Evolutionary conservation across 2,329 filamentous ascomycete species (phyloP).

Genomic region (Cercospora sp.): DNA sequence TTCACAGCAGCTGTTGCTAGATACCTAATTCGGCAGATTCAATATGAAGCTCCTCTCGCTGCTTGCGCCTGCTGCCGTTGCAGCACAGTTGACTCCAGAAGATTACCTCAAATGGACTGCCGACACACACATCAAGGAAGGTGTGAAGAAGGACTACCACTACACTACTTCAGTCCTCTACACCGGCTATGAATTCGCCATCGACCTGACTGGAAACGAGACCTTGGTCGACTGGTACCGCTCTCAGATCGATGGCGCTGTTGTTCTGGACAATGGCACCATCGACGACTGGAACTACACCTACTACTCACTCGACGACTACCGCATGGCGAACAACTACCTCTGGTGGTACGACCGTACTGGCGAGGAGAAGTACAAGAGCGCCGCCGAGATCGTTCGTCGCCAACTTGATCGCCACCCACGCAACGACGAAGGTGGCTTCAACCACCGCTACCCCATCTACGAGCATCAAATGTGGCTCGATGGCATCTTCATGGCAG

Average conservation of each 20-base stretch:
- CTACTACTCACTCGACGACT: constrained; percentile 47
- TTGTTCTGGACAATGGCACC: constrained; percentile 52
- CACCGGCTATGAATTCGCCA: constrained; percentile 23
- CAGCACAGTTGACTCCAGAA: constrained; percentile 18
- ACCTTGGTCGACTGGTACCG: constrained; percentile 26
- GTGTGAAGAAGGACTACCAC: constrained; percentile 22
- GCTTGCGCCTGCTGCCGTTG: constrained; percentile 3
- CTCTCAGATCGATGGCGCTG: constrained; percentile 40
- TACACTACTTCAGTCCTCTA: constrained; percentile 26
- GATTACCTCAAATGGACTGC: constrained; percentile 23
- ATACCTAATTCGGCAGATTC: not conserved
- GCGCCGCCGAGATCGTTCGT: constrained; percentile 27
- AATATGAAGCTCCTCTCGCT: constrained; percentile 15
- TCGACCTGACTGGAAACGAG: constrained; percentile 20
- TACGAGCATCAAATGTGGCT: constrained; percentile 56
- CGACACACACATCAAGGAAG: constrained; percentile 21
- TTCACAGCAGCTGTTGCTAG: not conserved
- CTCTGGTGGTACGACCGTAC: constrained; percentile 30
- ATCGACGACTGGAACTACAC: constrained; percentile 49
- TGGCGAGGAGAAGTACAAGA: constrained; percentile 27
- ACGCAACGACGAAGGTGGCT: constrained; percentile 31
- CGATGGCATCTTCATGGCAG: constrained; percentile 54
- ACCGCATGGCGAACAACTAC: constrained; percentile 36
- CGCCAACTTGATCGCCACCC: constrained; percentile 35
- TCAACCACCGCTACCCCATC: constrained; percentile 38